phyloP scores from a whole-genome alignment of 805 yeast species.

The Wickerhamiella musiphila region DNA sequence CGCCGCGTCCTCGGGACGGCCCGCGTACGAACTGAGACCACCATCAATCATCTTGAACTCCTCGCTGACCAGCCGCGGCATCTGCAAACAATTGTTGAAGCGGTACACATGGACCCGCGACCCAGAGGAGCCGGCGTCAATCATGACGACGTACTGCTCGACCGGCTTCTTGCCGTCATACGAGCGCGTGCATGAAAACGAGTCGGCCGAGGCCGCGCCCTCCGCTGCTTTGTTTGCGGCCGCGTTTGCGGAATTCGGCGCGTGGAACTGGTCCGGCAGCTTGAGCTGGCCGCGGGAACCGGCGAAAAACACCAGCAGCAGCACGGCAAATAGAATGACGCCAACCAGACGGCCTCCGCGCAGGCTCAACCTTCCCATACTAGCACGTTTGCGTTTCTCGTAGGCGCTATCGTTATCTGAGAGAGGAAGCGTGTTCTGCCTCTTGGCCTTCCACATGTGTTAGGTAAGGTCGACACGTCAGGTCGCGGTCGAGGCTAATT shows the following conservation, averaged over 20 bases:
- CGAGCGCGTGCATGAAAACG: constrained; percentile 19
- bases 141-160: constrained; percentile 68
- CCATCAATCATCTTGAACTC: constrained; percentile 79
- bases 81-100: constrained; percentile 70
- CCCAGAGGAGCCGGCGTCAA: constrained; percentile 97
- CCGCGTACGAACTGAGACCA: constrained; percentile 64
- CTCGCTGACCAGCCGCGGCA: constrained; percentile 68
- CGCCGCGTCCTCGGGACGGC: constrained; percentile 75
- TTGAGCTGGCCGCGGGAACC: constrained; percentile 1
- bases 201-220: neutral
- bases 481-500: too few relatives aligned
- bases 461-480: too few relatives aligned
- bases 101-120: constrained; percentile 89
- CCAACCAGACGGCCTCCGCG: constrained; percentile 6
- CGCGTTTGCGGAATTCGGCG: neutral
- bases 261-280: neutral
- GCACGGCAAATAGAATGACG: constrained; percentile 5
- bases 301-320: constrained; percentile 4
- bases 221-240: neutral
- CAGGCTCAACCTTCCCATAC: constrained; percentile 3
- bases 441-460: too few relatives aligned
- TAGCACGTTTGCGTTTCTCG: constrained; percentile 3
- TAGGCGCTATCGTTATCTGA: constrained; percentile 8
- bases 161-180: constrained; percentile 25
- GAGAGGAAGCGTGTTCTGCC: constrained; percentile 5